Evolutionary conservation across 2,329 filamentous ascomycete genomes (phyloP), one percentile per base, ranked within the genome.

Genomic region (Gaeumannomyces sp.): DNA sequence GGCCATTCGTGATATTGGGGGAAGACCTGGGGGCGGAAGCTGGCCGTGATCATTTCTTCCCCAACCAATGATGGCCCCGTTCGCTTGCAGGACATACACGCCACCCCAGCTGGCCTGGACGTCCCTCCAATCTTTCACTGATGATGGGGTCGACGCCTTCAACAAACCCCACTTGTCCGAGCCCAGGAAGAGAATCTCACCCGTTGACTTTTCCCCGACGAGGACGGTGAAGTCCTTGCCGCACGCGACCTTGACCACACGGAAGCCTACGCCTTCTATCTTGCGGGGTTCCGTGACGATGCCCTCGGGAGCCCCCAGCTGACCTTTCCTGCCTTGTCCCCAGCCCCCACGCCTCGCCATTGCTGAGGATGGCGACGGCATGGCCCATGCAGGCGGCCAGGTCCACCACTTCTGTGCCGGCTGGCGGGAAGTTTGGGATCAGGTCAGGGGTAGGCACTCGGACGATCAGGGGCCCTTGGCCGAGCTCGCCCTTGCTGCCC

Each of bases 1-100:
- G 3, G 91, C 90, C n/a, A 98, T 83, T 29, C 80, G 79, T 13
- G 78, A 76, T 4, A 93, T 72, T 1, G 73, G 72, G 0, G 89
- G 88, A 13, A 63, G 62, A 3, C n/a, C 59, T 1, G 96, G 73
- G 1, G 91, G 89, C 28, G 89, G 83, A 11, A 96, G 79, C 72
- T 97, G 92, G 13, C 92, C 92, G 69, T 93, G 91, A 72, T 97
- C 92, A 72, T 95, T 84, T 67, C 92, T 85, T 0, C 95, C 95
- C 91, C 92, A 97, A 10, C 88, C 87, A 2, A 83, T 69, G 28
- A 97, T 72, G 4, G 73, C 78, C 0, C 88, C 87, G 67, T 89
- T 81, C 3, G 79, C 72, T 60, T 82, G 80, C 64, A 96, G 79
- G 58, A 95, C 81, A 76, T 90, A 93, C 25, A 97, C 80, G 64